Evolutionary conservation across 2,329 filamentous ascomycete genomes (phyloP).

Genomic region (Penicillium italicum): DNA sequence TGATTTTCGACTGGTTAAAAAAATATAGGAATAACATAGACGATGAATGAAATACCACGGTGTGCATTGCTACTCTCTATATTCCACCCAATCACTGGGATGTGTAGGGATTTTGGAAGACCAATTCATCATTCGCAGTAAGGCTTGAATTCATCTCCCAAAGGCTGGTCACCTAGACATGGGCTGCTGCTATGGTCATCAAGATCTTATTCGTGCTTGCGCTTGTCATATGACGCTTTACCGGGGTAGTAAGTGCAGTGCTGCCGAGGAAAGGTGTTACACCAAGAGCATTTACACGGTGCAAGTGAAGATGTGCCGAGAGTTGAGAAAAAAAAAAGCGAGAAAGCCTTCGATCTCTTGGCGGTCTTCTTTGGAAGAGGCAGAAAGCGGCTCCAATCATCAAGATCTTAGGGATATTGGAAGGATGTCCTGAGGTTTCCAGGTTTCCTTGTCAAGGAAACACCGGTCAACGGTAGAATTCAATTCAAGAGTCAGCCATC

Average conservation of each 20-base stretch:
- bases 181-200: background rate
- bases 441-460: background rate
- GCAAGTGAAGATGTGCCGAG: background rate
- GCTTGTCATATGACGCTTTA: background rate
- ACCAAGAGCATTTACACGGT: background rate
- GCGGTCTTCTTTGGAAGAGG: background rate
- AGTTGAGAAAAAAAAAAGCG: background rate
- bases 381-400: background rate
- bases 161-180: background rate
- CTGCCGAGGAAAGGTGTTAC: background rate
- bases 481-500: background rate
- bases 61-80: constrained; percentile 5
- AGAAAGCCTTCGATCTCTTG: background rate
- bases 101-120: background rate
- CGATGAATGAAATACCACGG: constrained; percentile 7
- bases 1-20: background rate
- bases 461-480: background rate
- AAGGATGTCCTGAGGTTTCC: background rate
- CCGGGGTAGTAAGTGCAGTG: background rate
- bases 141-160: background rate
- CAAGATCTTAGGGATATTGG: no score
- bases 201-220: background rate
- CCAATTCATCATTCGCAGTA: background rate
- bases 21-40: constrained; percentile 12
- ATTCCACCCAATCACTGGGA: background rate